Conservation (phyloP, 148 eudicot genomes). For the Dianthus caryophyllus region DNA sequence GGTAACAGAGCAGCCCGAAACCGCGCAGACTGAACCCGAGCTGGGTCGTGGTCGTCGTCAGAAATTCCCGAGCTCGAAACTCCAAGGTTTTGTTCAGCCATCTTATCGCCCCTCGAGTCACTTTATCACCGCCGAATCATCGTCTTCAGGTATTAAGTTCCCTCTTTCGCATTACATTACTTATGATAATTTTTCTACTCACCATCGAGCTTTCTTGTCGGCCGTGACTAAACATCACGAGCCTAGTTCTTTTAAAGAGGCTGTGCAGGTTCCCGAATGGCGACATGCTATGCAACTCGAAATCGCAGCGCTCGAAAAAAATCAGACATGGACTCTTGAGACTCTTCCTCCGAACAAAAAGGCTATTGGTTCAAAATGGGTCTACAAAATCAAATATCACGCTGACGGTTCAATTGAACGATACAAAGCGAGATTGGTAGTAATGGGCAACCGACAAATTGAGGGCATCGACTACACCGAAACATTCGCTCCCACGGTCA, state of each 20-base stretch:
- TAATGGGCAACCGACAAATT: too few species aligned
- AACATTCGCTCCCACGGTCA: too few species aligned
- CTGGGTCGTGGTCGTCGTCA: too few species aligned
- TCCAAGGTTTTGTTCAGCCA: not conserved
- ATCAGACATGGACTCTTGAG: not conserved
- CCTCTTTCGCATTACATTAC: not conserved
- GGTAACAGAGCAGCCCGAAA: too few species aligned
- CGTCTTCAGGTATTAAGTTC: not conserved
- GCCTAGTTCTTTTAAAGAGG: not conserved
- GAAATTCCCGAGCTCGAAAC: not conserved
- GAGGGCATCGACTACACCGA: too few species aligned
- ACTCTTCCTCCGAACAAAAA: not conserved
- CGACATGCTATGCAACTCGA: not conserved
- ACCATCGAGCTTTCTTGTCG: not conserved
- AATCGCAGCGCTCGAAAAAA: not conserved
- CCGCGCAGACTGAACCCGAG: not conserved
- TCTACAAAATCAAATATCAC: not conserved
- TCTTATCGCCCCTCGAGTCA: not conserved
- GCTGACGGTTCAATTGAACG: not conserved
- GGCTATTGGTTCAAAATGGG: not conserved
- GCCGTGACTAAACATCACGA: not conserved
- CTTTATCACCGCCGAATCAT: not conserved
- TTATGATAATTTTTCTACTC: not conserved
- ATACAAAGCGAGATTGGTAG: too few species aligned
- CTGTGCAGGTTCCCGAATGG: not conserved